Conservation (phyloP, 2,329 filamentous ascomycete species). For the Exophiala calicioides region DNA sequence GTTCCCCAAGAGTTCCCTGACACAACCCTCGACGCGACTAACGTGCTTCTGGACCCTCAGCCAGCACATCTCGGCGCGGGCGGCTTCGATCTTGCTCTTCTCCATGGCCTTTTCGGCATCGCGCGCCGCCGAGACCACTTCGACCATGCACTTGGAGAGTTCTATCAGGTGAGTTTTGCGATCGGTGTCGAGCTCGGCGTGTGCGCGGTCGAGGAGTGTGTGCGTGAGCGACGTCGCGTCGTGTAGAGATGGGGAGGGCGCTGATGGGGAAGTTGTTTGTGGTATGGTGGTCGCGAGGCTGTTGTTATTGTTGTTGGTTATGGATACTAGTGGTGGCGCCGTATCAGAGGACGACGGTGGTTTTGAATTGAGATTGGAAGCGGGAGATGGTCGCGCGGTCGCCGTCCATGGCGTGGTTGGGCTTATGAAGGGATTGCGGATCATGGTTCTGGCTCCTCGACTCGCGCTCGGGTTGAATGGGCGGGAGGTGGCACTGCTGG, state of each 20-base stretch:
- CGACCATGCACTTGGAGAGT: slow-evolving; percentile 32
- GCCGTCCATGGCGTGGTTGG: slow-evolving; percentile 24
- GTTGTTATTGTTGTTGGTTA: slow-evolving; percentile 10
- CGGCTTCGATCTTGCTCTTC: slow-evolving; percentile 33
- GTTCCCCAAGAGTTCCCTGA: not conserved
- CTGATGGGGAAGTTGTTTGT: slow-evolving; percentile 1
- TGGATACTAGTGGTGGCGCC: too few species aligned
- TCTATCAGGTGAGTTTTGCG: slow-evolving; percentile 29
- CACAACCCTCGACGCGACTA: slow-evolving; percentile 6
- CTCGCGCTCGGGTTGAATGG: slow-evolving; percentile 5
- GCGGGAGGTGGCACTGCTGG: not conserved
- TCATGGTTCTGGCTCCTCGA: slow-evolving; percentile 2
- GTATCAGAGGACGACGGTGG: too few species aligned
- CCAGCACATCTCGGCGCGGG: slow-evolving; percentile 30
- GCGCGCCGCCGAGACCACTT: slow-evolving; percentile 30
- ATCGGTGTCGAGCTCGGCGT: slow-evolving; percentile 15
- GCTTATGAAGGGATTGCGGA: slow-evolving; percentile 16
- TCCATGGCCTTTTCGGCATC: slow-evolving; percentile 35
- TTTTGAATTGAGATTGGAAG: too few species aligned
- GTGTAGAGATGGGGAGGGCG: slow-evolving; percentile 23
- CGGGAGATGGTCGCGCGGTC: slow-evolving; percentile 24
- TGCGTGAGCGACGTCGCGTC: slow-evolving; percentile 31
- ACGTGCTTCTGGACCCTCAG: slow-evolving; percentile 22
- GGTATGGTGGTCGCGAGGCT: slow-evolving; percentile 3
- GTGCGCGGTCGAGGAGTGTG: slow-evolving; percentile 30